phyloP scores from a whole-genome alignment of 2,329 filamentous ascomycete species.

The Fusarium pseudonygamai region DNA sequence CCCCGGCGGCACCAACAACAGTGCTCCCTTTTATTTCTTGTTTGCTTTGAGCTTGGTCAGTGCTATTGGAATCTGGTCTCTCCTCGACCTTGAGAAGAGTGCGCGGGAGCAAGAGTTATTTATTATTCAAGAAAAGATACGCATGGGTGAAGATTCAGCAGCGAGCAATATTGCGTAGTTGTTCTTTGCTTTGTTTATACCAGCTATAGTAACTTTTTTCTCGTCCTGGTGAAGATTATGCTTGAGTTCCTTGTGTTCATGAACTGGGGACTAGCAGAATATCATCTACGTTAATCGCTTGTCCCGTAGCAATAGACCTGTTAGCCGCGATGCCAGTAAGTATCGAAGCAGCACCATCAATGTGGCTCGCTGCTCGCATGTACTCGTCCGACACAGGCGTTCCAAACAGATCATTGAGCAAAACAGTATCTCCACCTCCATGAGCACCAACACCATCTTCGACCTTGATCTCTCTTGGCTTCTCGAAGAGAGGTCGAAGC shows the following conservation, averaged over 20 bases:
- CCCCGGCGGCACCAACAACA: slow-evolving; percentile 63
- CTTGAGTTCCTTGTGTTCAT: not conserved
- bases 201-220: not conserved
- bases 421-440: slow-evolving; percentile 66
- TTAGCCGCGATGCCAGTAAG: slow-evolving; percentile 69
- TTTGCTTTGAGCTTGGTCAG: slow-evolving; percentile 67
- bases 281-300: slow-evolving; percentile 66
- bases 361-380: slow-evolving; percentile 64
- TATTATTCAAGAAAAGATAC: slow-evolving; percentile 50
- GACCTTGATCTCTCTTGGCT: slow-evolving; percentile 65
- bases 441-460: slow-evolving; percentile 63
- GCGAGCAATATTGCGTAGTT: not conserved
- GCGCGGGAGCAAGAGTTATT: slow-evolving; percentile 67
- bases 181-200: not conserved
- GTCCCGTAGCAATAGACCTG: slow-evolving; percentile 64
- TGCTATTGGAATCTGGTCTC: slow-evolving; percentile 61
- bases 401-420: slow-evolving; percentile 68
- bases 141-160: slow-evolving; percentile 24
- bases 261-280: slow-evolving; percentile 46
- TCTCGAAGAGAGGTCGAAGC: slow-evolving; percentile 64
- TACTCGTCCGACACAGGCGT: slow-evolving; percentile 61
- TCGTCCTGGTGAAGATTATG: not conserved
- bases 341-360: slow-evolving; percentile 68
- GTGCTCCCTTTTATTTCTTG: slow-evolving; percentile 73
- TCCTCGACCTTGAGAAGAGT: slow-evolving; percentile 70